Conservation (phyloP, 164 flowering plant species). For the Tetrastigma voinierianum region DNA sequence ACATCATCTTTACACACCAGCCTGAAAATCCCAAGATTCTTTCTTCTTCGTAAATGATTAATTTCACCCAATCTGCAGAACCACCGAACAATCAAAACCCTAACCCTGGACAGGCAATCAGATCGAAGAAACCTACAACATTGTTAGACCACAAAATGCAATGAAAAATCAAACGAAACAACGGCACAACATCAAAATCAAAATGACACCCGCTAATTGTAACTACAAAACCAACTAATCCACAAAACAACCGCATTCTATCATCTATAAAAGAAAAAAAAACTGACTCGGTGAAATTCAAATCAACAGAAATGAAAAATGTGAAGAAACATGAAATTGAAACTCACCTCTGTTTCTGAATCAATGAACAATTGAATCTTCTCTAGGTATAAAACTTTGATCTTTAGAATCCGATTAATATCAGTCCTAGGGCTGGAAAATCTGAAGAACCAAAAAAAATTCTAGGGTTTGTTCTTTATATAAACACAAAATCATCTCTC, state of each 20-base stretch:
- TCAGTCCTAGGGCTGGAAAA: neutral
- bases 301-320: neutral
- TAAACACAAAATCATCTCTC: neutral
- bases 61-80: constrained; percentile 3
- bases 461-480: neutral
- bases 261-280: neutral
- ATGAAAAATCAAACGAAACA: neutral
- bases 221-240: neutral
- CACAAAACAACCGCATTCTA: constrained; percentile 4
- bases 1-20: constrained; percentile 30
- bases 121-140: neutral
- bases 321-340: neutral
- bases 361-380: neutral
- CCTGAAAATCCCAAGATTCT: neutral
- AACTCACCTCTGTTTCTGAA: constrained; percentile 1
- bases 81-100: constrained; percentile 1
- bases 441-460: neutral
- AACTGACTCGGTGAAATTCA: neutral
- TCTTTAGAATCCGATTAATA: neutral
- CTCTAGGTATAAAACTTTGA: neutral
- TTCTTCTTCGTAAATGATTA: neutral
- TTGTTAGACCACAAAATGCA: neutral
- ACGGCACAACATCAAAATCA: neutral
- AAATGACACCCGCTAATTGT: neutral
- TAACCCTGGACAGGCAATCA: neutral